Evolutionary conservation across 805 yeast species (phyloP), one percentile per base, ranked within the genome.

Genomic region (Saccharomycopsis synnaedendra): DNA sequence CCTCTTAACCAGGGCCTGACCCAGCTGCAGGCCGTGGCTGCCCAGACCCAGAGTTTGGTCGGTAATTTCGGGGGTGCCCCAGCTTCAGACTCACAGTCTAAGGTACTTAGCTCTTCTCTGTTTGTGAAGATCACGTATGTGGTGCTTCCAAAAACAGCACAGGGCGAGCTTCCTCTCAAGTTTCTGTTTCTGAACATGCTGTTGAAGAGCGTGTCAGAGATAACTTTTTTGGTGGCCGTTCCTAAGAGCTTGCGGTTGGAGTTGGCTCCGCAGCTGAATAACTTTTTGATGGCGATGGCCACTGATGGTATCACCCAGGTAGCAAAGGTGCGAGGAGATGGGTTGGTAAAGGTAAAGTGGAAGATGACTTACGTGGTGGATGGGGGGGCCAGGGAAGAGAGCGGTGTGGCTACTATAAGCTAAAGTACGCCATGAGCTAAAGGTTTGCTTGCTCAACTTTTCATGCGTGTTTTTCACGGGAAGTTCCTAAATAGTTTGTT

Each of bases 311-410:
- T 82, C 11, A 62, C 67, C 4, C 93, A 85, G 62, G 68, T 64
- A 34, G 52, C 50, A 6, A 47, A 38, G 10, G 42, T 51, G 31
- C 69, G 76, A 44, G 58, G 63, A 44, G 37, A 51, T 4, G 61
- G 63, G 9, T 65, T 68, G n/a, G 62, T 82, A 55, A 85, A 83
- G 62, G 69, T 86, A 50, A 82, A 85, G 62, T 86, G 89, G 90
- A 84, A 81, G 61, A 71, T 75, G 29, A 74, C 74, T 48, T 85
- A 75, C 60, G 56, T 58, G 7, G 59, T 71, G 6, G 75, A 73
- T 46, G 76, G 78, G n/a, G 59, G 61, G 28, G 60, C 63, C 5
- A 63, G 63, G 27, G 80, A 74, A 55, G 83, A 78, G 54, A 71
- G 78, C 6, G 86, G 87, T 5, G 77, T 80, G 29, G 65, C 66